Conservation (phyloP, 2,329 filamentous ascomycete genomes). For the Blastomyces emzantsi region DNA sequence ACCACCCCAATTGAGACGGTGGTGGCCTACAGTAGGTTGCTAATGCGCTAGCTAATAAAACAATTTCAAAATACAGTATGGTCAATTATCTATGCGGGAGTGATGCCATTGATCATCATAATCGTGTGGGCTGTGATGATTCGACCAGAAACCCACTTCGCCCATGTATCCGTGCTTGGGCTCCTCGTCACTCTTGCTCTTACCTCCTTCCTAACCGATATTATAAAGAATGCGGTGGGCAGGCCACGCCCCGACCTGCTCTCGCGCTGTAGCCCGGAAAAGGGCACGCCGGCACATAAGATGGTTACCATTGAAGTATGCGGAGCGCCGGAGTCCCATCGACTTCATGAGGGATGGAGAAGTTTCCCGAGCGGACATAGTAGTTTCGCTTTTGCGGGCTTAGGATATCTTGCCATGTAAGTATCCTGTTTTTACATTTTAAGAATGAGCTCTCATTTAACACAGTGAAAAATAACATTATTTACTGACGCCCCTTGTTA, state of each 20-base stretch:
- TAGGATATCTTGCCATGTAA: slow-evolving; percentile 49
- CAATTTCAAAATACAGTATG: slow-evolving; percentile 10
- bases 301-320: slow-evolving; percentile 44
- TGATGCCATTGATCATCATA: slow-evolving; percentile 60
- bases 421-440: slow-evolving; percentile 17
- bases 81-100: slow-evolving; percentile 71
- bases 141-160: slow-evolving; percentile 62
- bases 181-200: slow-evolving; percentile 68
- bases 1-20: background rate
- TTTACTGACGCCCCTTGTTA: background rate
- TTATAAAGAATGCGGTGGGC: slow-evolving; percentile 82
- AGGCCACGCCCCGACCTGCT: slow-evolving; percentile 79
- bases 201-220: slow-evolving; percentile 74
- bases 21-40: background rate
- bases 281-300: slow-evolving; percentile 46
- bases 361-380: slow-evolving; percentile 57
- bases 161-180: slow-evolving; percentile 76
- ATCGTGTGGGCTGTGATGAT: slow-evolving; percentile 54
- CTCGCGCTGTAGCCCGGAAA: slow-evolving; percentile 68
- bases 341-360: slow-evolving; percentile 56
- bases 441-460: background rate
- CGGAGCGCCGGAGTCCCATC: slow-evolving; percentile 44
- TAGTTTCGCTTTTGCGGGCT: slow-evolving; percentile 52
- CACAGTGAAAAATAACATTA: background rate
- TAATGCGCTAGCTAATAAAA: background rate